A percentile compares a stretch with the other conserved stretches of the same genome.
These are phyloP conservation scores for Arabidopsis hybrid DNA, from an alignment of 441 rosid genomes.

Conservation along the genomic window DNA sequence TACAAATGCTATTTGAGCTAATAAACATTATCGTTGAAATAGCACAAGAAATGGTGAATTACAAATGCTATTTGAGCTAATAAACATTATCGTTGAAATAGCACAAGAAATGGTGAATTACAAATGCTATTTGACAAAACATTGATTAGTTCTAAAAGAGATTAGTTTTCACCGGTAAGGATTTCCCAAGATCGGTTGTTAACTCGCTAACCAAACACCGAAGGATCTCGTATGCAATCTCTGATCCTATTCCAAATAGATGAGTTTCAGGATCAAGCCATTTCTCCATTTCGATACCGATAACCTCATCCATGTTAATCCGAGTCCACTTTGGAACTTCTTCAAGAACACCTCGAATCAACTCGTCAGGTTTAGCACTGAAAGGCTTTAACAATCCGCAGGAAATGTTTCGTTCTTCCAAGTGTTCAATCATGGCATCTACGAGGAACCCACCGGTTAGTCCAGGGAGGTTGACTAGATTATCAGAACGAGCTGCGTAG, in stretches of 20 bases:
- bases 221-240: slow-evolving; percentile 66
- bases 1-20: no score
- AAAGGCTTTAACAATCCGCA: slow-evolving; percentile 49
- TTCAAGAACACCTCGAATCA: slow-evolving; percentile 56
- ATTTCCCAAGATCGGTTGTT: slow-evolving; percentile 50
- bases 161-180: slow-evolving; percentile 15
- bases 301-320: slow-evolving; percentile 62
- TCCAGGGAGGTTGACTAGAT: slow-evolving; percentile 48
- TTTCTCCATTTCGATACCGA: slow-evolving; percentile 68
- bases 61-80: no score
- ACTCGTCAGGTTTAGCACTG: slow-evolving; percentile 38
- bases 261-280: slow-evolving; percentile 72
- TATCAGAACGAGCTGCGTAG: slow-evolving; percentile 49
- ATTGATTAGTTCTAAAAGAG: slow-evolving; percentile 13
- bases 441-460: slow-evolving; percentile 61
- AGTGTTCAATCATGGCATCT: slow-evolving; percentile 73
- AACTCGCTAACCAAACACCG: slow-evolving; percentile 62
- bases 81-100: slow-evolving; percentile 14
- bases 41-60: no score
- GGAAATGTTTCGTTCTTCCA: slow-evolving; percentile 58
- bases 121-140: slow-evolving; percentile 20
- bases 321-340: slow-evolving; percentile 66
- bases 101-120: not conserved
- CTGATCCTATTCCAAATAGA: slow-evolving; percentile 59
- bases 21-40: no score